These are phyloP conservation scores for Trifolium pratense DNA, from an alignment of 306 rosid species.

Conservation along the genomic window DNA sequence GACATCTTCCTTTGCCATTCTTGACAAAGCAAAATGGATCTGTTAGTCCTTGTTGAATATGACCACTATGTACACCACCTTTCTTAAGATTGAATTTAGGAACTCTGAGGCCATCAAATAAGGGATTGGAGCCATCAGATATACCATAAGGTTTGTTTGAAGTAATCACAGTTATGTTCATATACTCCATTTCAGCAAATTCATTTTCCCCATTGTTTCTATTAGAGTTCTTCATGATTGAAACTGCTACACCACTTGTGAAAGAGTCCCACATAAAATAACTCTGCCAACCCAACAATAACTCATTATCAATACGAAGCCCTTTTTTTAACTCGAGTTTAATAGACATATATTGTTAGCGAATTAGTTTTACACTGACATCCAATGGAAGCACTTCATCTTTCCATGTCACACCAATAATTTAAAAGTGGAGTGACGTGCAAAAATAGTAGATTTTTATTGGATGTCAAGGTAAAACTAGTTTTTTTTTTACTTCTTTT, in stretches of 20 bases:
- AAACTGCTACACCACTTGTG: constrained; percentile 77
- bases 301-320: constrained; percentile 4
- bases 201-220: constrained; percentile 64
- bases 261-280: constrained; percentile 97
- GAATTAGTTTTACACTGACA: background rate
- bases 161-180: constrained; percentile 83
- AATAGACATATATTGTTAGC: background rate
- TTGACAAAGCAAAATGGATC: constrained; percentile 78
- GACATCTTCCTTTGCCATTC: constrained; percentile 78
- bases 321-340: constrained; percentile 13
- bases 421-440: background rate
- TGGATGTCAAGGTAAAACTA: background rate
- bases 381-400: background rate
- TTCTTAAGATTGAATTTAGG: constrained; percentile 66
- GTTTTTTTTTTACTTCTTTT: no score
- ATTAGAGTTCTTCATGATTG: constrained; percentile 72
- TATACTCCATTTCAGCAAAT: constrained; percentile 82
- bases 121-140: constrained; percentile 84
- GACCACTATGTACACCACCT: constrained; percentile 89
- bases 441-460: no score
- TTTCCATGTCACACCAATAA: background rate
- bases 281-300: constrained; percentile 62
- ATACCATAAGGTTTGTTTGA: constrained; percentile 84
- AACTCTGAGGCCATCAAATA: constrained; percentile 65
- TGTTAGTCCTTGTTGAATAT: constrained; percentile 70